phyloP scores from a whole-genome alignment of 2,329 filamentous ascomycete species.

The Colletotrichum melonis region DNA sequence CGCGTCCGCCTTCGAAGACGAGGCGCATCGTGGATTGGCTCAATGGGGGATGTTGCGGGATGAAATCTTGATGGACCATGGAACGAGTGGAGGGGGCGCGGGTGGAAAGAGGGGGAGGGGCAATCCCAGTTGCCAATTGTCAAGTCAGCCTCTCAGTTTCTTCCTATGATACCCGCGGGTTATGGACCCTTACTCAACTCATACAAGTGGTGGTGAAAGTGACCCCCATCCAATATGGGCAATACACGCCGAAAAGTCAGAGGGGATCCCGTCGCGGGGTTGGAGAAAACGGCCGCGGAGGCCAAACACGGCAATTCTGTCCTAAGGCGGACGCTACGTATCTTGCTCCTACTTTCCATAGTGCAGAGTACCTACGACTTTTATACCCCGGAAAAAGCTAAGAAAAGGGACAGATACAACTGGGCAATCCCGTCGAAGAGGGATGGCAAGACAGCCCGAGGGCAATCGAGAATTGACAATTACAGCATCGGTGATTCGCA shows the following conservation, averaged over 20 bases:
- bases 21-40: slow-evolving; percentile 6
- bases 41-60: background rate
- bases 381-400: background rate
- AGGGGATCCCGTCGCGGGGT: background rate
- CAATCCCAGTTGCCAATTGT: background rate
- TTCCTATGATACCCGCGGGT: background rate
- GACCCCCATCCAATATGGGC: slow-evolving; percentile 28
- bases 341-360: too few relatives aligned
- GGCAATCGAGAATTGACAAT: background rate
- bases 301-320: slow-evolving; percentile 29
- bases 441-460: background rate
- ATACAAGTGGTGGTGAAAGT: background rate
- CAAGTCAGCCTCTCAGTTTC: background rate
- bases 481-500: slow-evolving; percentile 3
- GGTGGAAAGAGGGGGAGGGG: slow-evolving; percentile 18
- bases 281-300: slow-evolving; percentile 25
- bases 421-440: background rate
- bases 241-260: slow-evolving; percentile 21
- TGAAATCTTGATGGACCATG: background rate
- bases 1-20: background rate
- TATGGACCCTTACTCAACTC: background rate
- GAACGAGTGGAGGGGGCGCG: slow-evolving; percentile 7
- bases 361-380: too few relatives aligned
- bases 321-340: slow-evolving; percentile 1
- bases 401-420: background rate